Evolutionary conservation across 192 early-diverging fungal species (phyloP), one percentile per base, ranked within the genome.

Genomic region (Dissophora globulifera): DNA sequence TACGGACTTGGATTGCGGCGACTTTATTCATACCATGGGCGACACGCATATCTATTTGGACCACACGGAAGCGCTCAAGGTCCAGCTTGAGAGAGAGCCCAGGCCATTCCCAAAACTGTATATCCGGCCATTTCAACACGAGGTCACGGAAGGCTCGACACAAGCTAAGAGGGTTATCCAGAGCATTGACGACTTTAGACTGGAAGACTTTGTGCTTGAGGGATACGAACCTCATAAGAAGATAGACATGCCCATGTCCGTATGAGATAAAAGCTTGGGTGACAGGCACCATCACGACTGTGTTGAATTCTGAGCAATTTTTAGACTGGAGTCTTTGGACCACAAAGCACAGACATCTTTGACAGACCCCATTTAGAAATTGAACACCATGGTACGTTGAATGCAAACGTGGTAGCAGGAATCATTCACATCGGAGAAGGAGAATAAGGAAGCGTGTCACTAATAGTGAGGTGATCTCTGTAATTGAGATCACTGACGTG

Each of bases 171-270:
- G 87, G 16, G 61, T 80, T 16, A 82, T 88, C 0, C 63, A 72
- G 12, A 78, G 67, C 38, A 88, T 93, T 69, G 91, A 92, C 61
- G 89, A 88, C 41, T 93, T 99, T 79, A 84, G 67, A 17, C 85
- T 86, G 41, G 93, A 92, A n/a, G 91, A 93, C 68, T 82, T 99
- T 48, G 84, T 89, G 12, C 46, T 99, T 3, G 87, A 87, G 11
- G 93, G 89, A 17, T 99, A 99, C 79, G 78, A 82, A 2, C 96
- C 97, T 17, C 87, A 96, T 70, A 82, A 83, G 23, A 95, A 93
- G 71, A 89, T 99, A 29, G 87, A 86, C 41, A 98, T 99, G 97
- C 86, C 89, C 10, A 98, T 99, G 97, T 92, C 93, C n/a, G 95
- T 96, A 1, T 94, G 86, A 78, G 50, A 59, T 33, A 38, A 41